These are phyloP conservation scores for Fusarium armeniacum DNA, from an alignment of 2,329 filamentous ascomycete genomes.

Conservation along the genomic window DNA sequence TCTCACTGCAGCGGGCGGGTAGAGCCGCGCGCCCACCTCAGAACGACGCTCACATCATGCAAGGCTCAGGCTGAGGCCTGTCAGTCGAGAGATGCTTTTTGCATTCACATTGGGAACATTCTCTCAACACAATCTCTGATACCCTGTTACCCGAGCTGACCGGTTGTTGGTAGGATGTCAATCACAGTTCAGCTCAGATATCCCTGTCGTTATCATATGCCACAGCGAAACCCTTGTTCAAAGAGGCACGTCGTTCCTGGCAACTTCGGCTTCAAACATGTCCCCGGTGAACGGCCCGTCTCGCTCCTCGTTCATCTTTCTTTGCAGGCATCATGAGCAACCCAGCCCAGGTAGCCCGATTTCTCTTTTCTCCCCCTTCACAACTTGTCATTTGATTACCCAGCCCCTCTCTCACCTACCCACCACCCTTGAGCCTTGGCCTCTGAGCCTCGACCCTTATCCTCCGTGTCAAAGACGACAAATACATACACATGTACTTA, in stretches of 20 bases:
- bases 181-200: slow-evolving; percentile 23
- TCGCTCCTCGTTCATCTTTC: slow-evolving; percentile 15
- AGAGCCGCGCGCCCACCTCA: slow-evolving; percentile 36
- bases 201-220: slow-evolving; percentile 18
- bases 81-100: slow-evolving; percentile 3
- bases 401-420: slow-evolving; percentile 22
- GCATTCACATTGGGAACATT: not conserved
- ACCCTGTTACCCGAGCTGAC: slow-evolving; percentile 25
- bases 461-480: slow-evolving; percentile 14
- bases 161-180: slow-evolving; percentile 15
- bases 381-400: slow-evolving; percentile 22
- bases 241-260: slow-evolving; percentile 21
- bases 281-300: slow-evolving; percentile 29
- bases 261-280: slow-evolving; percentile 25
- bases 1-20: slow-evolving; percentile 38
- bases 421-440: slow-evolving; percentile 15
- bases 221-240: slow-evolving; percentile 12
- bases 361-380: slow-evolving; percentile 46
- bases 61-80: slow-evolving; percentile 27
- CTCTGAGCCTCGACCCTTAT: slow-evolving; percentile 13
- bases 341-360: slow-evolving; percentile 22
- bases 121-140: slow-evolving; percentile 11
- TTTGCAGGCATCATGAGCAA: slow-evolving; percentile 15
- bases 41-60: slow-evolving; percentile 26
- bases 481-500: not conserved